Percentiles rank a stretch among this genome's conserved stretches.
Conservation (phyloP, 805 yeast genomes). For the Ogataea methylovora region DNA sequence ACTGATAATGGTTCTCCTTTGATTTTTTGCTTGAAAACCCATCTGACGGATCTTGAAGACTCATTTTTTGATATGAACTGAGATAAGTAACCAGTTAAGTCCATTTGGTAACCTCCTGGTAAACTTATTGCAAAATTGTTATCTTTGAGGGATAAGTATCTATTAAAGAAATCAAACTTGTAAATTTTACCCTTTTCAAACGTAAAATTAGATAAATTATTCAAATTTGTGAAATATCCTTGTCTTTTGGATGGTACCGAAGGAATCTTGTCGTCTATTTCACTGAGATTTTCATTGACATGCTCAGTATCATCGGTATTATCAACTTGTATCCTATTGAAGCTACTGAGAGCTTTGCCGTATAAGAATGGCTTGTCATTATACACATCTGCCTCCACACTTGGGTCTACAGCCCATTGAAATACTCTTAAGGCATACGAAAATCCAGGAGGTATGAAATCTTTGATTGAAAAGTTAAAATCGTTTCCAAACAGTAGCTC, state of each 20-base stretch:
- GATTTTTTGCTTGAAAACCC: background rate
- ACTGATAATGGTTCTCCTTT: background rate
- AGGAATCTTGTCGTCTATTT: slow-evolving; percentile 22
- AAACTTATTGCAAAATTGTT: too few relatives aligned
- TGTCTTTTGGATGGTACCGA: slow-evolving; percentile 30
- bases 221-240: slow-evolving; percentile 32
- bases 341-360: slow-evolving; percentile 52
- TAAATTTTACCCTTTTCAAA: too few relatives aligned
- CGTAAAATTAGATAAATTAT: slow-evolving; percentile 30
- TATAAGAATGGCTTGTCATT: slow-evolving; percentile 55
- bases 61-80: background rate
- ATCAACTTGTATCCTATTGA: slow-evolving; percentile 35
- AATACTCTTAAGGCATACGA: slow-evolving; percentile 50
- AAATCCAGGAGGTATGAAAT: slow-evolving; percentile 48
- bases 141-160: too few relatives aligned
- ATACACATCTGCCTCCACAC: slow-evolving; percentile 55
- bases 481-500: slow-evolving; percentile 66
- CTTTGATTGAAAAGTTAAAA: slow-evolving; percentile 49
- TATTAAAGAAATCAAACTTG: too few relatives aligned
- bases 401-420: slow-evolving; percentile 53
- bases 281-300: slow-evolving; percentile 10
- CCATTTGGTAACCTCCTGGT: too few relatives aligned
- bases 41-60: background rate
- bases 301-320: slow-evolving; percentile 5
- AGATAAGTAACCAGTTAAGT: too few relatives aligned